These are phyloP conservation scores for Meredithiella fracta DNA, from an alignment of 2,329 filamentous ascomycete species.

Conservation along the genomic window DNA sequence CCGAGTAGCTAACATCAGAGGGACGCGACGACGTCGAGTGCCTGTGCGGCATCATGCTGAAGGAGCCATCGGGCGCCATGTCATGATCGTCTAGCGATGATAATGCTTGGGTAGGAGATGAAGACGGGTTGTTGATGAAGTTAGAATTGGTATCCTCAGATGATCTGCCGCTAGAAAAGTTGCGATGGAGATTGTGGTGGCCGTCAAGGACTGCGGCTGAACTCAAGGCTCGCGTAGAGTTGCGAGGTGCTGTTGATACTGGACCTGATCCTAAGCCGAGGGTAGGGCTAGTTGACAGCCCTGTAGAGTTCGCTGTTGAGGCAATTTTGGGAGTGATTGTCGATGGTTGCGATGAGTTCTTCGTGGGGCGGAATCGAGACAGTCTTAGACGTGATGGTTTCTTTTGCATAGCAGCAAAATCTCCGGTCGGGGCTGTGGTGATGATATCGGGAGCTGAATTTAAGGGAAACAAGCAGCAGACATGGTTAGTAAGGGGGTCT, in stretches of 20 bases:
- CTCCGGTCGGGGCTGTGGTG: conserved; percentile 72
- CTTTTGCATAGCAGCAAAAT: conserved; percentile 36
- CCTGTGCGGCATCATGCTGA: conserved; percentile 7
- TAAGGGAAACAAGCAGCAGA: not conserved
- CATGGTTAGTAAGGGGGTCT: not conserved
- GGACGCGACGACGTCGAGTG: conserved; percentile 49
- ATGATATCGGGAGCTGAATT: conserved; percentile 56
- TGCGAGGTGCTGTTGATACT: conserved; percentile 5
- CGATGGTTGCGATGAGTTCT: conserved; percentile 24
- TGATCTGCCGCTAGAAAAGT: conserved; percentile 5
- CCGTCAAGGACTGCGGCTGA: conserved; percentile 4
- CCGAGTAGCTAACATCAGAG: conserved; percentile 68
- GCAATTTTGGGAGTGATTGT: not conserved
- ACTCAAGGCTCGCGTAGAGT: conserved; percentile 9
- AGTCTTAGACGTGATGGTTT: conserved; percentile 40
- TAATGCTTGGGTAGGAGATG: conserved; percentile 2
- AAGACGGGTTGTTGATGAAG: conserved; percentile 1
- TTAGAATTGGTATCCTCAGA: conserved; percentile 9
- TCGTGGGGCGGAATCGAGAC: conserved; percentile 35
- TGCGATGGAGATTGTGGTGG: conserved; percentile 3
- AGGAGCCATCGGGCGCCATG: conserved; percentile 18
- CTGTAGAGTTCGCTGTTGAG: not conserved
- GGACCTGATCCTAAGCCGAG: conserved; percentile 5
- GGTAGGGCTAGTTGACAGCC: conserved; percentile 1
- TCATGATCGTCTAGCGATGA: conserved; percentile 33